Conservation (phyloP, 192 early-diverging fungal species). For the Rhizoclosmatium globosum region DNA sequence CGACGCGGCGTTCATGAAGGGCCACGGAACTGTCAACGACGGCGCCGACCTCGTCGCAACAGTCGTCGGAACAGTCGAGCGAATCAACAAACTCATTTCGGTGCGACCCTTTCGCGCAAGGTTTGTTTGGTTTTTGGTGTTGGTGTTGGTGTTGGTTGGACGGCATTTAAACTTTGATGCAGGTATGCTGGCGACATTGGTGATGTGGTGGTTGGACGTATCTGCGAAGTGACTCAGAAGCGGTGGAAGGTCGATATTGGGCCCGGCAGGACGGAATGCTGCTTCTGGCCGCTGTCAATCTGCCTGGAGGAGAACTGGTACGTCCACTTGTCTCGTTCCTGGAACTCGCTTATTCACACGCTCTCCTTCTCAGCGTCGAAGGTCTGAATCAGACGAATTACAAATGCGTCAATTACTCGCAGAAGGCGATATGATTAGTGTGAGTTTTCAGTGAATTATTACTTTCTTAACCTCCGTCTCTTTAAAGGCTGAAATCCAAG, state of each 20-base stretch:
- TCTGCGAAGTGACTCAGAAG: slow-evolving; percentile 89
- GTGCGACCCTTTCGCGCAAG: slow-evolving; percentile 87
- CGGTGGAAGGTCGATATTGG: slow-evolving; percentile 96
- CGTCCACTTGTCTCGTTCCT: not conserved
- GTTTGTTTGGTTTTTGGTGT: slow-evolving; percentile 45
- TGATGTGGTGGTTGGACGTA: slow-evolving; percentile 94
- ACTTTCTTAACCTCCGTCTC: not conserved
- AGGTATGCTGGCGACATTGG: slow-evolving; percentile 92
- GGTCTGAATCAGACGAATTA: slow-evolving; percentile 95
- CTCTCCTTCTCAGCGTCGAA: slow-evolving; percentile 71
- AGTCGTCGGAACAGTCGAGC: slow-evolving; percentile 89
- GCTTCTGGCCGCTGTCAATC: slow-evolving; percentile 87
- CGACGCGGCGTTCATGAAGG: slow-evolving; percentile 79
- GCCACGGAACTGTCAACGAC: slow-evolving; percentile 36
- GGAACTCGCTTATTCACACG: not conserved
- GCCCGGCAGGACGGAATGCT: slow-evolving; percentile 87
- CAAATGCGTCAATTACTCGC: slow-evolving; percentile 95
- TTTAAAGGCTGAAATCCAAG: slow-evolving; percentile 78
- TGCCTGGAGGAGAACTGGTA: slow-evolving; percentile 95
- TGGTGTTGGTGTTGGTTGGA: not conserved
- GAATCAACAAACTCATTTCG: slow-evolving; percentile 95
- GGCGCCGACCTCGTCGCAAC: slow-evolving; percentile 75
- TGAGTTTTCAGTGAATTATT: slow-evolving; percentile 39
- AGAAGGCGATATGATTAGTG: slow-evolving; percentile 94
- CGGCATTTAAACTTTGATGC: not conserved